These are phyloP conservation scores for Xylariaceae sp. DNA, from an alignment of 2,329 filamentous ascomycete genomes.

Conservation along the genomic window DNA sequence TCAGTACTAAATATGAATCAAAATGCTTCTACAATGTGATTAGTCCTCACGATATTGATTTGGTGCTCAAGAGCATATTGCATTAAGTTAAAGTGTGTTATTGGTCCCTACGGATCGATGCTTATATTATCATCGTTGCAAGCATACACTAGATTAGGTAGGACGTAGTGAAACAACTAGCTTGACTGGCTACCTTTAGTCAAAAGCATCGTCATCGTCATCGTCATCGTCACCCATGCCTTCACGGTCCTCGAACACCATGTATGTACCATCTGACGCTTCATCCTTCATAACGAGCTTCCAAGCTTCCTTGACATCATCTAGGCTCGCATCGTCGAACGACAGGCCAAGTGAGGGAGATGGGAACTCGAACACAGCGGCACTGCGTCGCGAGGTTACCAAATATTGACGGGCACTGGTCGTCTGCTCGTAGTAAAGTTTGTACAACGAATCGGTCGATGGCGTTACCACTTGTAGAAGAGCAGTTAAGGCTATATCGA, in stretches of 20 bases:
- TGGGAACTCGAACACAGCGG: constrained; percentile 60
- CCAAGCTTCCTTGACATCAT: constrained; percentile 75
- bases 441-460: constrained; percentile 52
- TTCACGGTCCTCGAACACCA: constrained; percentile 81
- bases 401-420: constrained; percentile 38
- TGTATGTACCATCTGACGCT: constrained; percentile 61
- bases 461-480: constrained; percentile 47
- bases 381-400: constrained; percentile 46
- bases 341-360: constrained; percentile 68
- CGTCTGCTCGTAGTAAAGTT: constrained; percentile 63
- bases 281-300: constrained; percentile 62
- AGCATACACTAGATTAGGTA: neutral
- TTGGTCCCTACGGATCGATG: neutral
- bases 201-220: constrained; percentile 48
- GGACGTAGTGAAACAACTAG: neutral
- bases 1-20: neutral
- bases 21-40: neutral
- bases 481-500: constrained; percentile 50
- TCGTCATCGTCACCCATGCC: constrained; percentile 62
- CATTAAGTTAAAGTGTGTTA: neutral
- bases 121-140: neutral
- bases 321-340: constrained; percentile 75
- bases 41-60: neutral
- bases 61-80: no score
- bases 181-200: constrained; percentile 40